Base-by-base conservation (phyloP, 2,329 filamentous ascomycete species). In the Xylaria multiplex region DNA sequence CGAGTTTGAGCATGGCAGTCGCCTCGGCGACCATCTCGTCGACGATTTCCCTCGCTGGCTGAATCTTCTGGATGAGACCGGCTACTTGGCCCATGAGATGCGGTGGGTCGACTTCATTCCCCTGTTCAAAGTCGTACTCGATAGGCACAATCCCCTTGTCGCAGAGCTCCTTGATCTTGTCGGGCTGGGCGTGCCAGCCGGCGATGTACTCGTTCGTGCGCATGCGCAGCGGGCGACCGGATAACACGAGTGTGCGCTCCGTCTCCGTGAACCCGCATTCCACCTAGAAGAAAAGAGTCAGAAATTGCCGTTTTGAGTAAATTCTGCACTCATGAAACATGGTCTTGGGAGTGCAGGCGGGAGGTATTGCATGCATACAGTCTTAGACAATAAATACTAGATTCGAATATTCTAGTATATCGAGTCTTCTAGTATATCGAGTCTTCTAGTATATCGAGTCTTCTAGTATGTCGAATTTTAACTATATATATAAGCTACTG, bases 81-180 rank as follows among this genome's bases (percentile, higher is more conserved):
- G 93, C 92, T 8, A 97, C 94, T 81, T 97, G 93, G 1, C 95
- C 95, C 95, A 97, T 97, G 75, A 97, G 77, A 79, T 95, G 93
- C 13, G 95, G 95, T 62, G 91, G 83, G 75, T 97, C 95, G 13
- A 97, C 82, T 46, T 97, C 93, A 62, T 89, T 90, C 1, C 91
- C 91, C 61, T 93, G 85, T 56, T 97, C 92, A 74, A 97, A 83
- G 76, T 98, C 95, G 75, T 92, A 85, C 80, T 91, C 88, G 69
- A 97, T 83, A 0, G 95, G 95, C 67, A 96, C 90, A 35, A 97
- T 80, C 0, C 95, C 95, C 71, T 84, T 82, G 42, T 90, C 88
- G 40, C 91, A 94, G 77, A 97, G 81, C 78, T 88, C 85, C 80
- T 86, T 88, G 74, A 97, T 91, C 78, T 91, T 89, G 49, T 89